These are phyloP conservation scores for Hirsutella rhossiliensis DNA, from an alignment of 2,329 filamentous ascomycete genomes.

Conservation along the genomic window DNA sequence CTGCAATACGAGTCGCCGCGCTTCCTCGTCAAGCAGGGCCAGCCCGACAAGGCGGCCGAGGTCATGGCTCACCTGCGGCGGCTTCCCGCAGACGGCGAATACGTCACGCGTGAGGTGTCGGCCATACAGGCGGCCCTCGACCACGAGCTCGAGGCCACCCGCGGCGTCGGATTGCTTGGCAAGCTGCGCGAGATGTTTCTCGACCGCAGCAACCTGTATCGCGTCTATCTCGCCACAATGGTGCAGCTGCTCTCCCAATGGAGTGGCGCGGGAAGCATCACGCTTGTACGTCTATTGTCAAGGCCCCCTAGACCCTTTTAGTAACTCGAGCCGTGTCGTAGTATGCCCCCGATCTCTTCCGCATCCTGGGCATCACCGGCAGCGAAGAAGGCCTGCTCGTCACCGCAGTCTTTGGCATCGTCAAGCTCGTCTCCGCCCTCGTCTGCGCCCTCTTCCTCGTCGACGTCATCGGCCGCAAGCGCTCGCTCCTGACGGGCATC, in stretches of 20 bases:
- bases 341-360: slow-evolving; percentile 67
- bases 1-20: slow-evolving; percentile 59
- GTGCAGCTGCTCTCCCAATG: slow-evolving; percentile 64
- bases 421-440: slow-evolving; percentile 57
- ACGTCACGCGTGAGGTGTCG: slow-evolving; percentile 48
- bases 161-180: slow-evolving; percentile 51
- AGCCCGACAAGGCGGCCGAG: slow-evolving; percentile 43
- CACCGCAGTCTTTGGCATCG: slow-evolving; percentile 63
- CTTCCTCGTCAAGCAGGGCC: slow-evolving; percentile 54
- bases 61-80: slow-evolving; percentile 47
- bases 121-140: slow-evolving; percentile 55
- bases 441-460: slow-evolving; percentile 67
- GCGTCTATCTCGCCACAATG: slow-evolving; percentile 55
- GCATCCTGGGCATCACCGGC: slow-evolving; percentile 57
- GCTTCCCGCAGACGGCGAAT: slow-evolving; percentile 46
- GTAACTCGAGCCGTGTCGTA: too few relatives aligned
- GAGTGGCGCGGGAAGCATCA: slow-evolving; percentile 63
- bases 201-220: slow-evolving; percentile 58
- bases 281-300: too few relatives aligned
- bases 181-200: slow-evolving; percentile 57
- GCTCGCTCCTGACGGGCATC: slow-evolving; percentile 48
- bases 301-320: too few relatives aligned
- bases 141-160: slow-evolving; percentile 59
- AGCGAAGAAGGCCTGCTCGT: slow-evolving; percentile 58
- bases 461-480: slow-evolving; percentile 67